Evolutionary conservation across 169 alveolate species (phyloP).

Genomic region (Eimeria acervulina): DNA sequence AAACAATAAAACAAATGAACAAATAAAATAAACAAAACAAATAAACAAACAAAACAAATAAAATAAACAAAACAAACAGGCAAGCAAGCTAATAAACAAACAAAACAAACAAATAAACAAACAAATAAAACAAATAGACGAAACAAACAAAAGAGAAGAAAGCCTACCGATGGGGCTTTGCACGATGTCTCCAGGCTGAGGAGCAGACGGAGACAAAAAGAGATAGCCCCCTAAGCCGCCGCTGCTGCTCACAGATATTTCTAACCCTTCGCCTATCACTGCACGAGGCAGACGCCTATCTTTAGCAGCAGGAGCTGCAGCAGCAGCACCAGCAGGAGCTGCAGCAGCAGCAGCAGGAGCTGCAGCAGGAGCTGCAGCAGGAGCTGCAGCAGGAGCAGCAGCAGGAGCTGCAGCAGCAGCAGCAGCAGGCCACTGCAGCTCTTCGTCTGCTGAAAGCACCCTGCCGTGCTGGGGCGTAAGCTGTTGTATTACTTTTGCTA

Average conservation of each 20-base stretch:
- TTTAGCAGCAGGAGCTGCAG: no score
- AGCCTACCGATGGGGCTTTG: no score
- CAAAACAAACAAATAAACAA: no score
- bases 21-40: no score
- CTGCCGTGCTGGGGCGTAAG: slow-evolving; percentile 1
- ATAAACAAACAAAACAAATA: no score
- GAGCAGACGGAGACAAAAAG: background rate
- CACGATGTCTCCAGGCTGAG: background rate
- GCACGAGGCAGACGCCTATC: background rate
- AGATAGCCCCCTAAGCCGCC: background rate
- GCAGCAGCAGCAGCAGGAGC: background rate
- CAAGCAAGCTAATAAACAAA: no score
- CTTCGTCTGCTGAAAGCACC: slow-evolving; percentile 25
- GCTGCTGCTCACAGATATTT: background rate
- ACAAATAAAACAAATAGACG: no score
- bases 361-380: background rate
- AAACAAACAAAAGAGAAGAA: background rate
- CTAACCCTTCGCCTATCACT: background rate
- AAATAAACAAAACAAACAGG: no score
- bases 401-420: background rate
- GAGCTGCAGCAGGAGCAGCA: background rate
- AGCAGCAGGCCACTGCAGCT: no score
- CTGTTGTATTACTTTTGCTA: slow-evolving; percentile 17
- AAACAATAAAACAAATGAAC: no score
- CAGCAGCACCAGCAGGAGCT: background rate